A percentile compares a stretch with the other conserved stretches of the same genome.
phyloP scores from a whole-genome alignment of 495 filamentous ascomycete genomes.

The Massariosphaeria phaeospora region DNA sequence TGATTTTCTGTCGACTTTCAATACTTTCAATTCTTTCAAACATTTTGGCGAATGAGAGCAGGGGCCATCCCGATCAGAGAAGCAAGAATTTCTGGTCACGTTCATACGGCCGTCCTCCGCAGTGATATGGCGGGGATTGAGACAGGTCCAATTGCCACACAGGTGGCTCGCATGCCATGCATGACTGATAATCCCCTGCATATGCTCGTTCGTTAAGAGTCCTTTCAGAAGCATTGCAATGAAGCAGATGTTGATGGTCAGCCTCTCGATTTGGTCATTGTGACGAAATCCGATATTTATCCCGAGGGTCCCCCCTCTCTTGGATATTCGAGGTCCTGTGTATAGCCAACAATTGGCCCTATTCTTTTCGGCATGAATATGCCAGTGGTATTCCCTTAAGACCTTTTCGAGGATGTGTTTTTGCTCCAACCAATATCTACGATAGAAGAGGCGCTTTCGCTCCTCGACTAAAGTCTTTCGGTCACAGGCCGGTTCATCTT shows the following conservation, averaged over 20 bases:
- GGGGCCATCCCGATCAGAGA: slow-evolving; percentile 11
- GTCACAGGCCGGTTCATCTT: not conserved
- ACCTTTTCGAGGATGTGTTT: not conserved
- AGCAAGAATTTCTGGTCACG: slow-evolving; percentile 37
- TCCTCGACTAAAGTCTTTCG: not conserved
- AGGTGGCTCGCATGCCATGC: slow-evolving; percentile 41
- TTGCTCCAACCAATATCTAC: not conserved
- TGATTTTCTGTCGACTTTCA: too few relatives aligned
- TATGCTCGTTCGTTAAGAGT: slow-evolving; percentile 35
- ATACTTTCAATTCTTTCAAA: too few relatives aligned
- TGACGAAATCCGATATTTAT: not conserved
- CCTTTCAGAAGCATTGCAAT: slow-evolving; percentile 27
- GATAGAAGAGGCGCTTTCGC: not conserved
- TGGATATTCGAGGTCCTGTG: not conserved
- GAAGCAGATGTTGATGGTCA: slow-evolving; percentile 27
- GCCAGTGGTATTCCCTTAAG: not conserved
- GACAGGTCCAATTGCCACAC: slow-evolving; percentile 42
- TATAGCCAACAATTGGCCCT: slow-evolving; percentile 8
- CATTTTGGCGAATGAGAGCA: slow-evolving; percentile 37
- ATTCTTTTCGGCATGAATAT: not conserved
- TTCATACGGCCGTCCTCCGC: slow-evolving; percentile 36
- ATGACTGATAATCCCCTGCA: slow-evolving; percentile 36
- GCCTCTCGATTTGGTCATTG: not conserved
- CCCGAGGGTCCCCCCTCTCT: not conserved
- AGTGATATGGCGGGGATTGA: slow-evolving; percentile 37